Conservation (phyloP, 2,329 filamentous ascomycete genomes). For the Orbilia ellipsospora region DNA sequence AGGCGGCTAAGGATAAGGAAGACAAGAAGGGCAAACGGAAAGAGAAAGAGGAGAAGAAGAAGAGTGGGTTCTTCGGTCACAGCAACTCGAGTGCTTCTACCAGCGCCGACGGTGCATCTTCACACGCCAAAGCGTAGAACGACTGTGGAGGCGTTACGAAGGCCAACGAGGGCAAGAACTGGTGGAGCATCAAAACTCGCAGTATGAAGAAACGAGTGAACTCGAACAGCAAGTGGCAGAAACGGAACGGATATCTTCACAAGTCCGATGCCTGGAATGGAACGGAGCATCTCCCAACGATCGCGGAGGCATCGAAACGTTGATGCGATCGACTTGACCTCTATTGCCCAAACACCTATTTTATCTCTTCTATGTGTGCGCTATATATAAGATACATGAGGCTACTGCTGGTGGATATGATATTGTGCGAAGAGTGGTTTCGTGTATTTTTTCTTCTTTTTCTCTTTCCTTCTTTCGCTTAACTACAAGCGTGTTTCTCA, state of each 20-base stretch:
- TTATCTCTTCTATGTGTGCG: too few species aligned
- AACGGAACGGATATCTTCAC: slow-evolving; percentile 11
- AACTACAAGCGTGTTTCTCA: too few species aligned
- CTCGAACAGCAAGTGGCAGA: slow-evolving; percentile 26
- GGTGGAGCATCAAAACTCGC: slow-evolving; percentile 16
- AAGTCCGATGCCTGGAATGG: not conserved
- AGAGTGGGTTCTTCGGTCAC: slow-evolving; percentile 38
- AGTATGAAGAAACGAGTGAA: slow-evolving; percentile 5
- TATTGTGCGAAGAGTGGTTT: too few species aligned
- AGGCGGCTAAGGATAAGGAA: slow-evolving; percentile 88
- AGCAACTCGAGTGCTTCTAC: slow-evolving; percentile 38
- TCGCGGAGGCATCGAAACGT: too few species aligned
- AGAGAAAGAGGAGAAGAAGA: slow-evolving; percentile 66
- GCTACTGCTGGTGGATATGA: too few species aligned
- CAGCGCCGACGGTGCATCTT: slow-evolving; percentile 35
- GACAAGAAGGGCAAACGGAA: slow-evolving; percentile 79
- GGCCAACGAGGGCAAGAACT: slow-evolving; percentile 13
- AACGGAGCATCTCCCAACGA: slow-evolving; percentile 4
- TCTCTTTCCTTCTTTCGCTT: too few species aligned
- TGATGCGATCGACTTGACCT: too few species aligned
- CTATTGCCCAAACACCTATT: too few species aligned
- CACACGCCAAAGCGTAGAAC: slow-evolving; percentile 48
- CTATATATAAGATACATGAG: too few species aligned
- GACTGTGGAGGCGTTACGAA: slow-evolving; percentile 8
- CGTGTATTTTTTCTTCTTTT: too few species aligned